phyloP scores from a whole-genome alignment of 768 basidiomycete species.

The Cubamyces sp. region DNA sequence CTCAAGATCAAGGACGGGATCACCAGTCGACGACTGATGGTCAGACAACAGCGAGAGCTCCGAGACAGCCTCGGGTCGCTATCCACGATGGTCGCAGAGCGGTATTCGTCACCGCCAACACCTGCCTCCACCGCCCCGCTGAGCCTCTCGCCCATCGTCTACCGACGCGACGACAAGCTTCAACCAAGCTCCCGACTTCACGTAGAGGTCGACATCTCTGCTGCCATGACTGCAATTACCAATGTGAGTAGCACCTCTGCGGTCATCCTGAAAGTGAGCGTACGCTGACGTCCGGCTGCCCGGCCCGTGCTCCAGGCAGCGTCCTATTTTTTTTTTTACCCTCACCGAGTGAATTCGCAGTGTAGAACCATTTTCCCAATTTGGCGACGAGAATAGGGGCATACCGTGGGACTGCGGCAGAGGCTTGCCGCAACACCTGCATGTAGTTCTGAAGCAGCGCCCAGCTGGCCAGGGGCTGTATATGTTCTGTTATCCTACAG shows the following conservation, averaged over 20 bases:
- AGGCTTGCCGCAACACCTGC: too few relatives aligned
- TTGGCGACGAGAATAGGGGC: not conserved
- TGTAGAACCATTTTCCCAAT: not conserved
- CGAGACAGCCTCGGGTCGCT: not conserved
- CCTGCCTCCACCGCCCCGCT: not conserved
- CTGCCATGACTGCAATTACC: not conserved
- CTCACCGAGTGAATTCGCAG: too few relatives aligned
- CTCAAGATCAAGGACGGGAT: constrained; percentile 1
- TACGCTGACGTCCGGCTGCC: not conserved
- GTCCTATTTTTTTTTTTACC: not conserved
- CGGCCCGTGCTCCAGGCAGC: not conserved
- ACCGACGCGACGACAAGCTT: too few relatives aligned
- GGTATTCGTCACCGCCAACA: not conserved
- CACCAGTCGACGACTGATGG: not conserved
- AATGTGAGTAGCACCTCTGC: too few relatives aligned
- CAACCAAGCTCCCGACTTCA: not conserved
- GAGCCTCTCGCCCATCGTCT: too few relatives aligned
- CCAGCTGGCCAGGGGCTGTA: too few relatives aligned
- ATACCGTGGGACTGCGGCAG: not conserved
- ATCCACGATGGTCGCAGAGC: not conserved
- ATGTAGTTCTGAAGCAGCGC: too few relatives aligned
- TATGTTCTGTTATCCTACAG: too few relatives aligned
- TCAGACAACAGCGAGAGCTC: constrained; percentile 3
- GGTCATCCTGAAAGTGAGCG: not conserved
- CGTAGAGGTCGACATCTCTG: not conserved